Conservation (phyloP, 176 grass and related monocot genomes). For the Stipa capillata region DNA sequence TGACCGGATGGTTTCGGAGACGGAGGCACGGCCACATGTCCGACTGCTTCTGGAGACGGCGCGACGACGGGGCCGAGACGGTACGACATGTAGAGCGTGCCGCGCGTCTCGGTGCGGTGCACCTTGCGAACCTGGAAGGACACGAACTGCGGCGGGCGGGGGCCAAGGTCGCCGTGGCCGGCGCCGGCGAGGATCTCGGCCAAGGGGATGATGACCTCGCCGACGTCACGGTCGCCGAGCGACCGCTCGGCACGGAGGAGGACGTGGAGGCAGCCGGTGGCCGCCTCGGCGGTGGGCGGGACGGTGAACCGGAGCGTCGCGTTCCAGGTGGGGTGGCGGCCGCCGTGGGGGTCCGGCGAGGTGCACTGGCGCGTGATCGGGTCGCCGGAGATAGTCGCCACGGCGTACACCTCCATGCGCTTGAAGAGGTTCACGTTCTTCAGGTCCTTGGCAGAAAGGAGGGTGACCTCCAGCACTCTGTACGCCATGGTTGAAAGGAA, state of each 20-base stretch:
- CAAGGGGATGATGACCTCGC: constrained; percentile 34
- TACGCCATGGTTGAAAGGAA: constrained; percentile 11
- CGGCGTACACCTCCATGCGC: too few species aligned
- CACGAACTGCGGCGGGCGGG: constrained; percentile 19
- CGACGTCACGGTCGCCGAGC: constrained; percentile 50
- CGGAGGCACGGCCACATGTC: background rate
- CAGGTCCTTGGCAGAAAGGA: constrained; percentile 40
- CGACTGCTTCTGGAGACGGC: background rate
- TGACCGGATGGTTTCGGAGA: background rate
- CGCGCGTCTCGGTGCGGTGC: too few species aligned
- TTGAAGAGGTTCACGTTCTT: constrained; percentile 66
- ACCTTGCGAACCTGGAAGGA: constrained; percentile 52
- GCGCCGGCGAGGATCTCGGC: constrained; percentile 20
- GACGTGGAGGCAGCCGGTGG: constrained; percentile 29
- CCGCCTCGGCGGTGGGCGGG: constrained; percentile 11
- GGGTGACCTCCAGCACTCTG: too few species aligned
- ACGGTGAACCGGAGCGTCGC: too few species aligned
- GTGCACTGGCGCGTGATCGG: too few species aligned
- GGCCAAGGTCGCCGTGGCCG: background rate
- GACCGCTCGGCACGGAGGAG: constrained; percentile 50
- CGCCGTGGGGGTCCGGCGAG: constrained; percentile 38
- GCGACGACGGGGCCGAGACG: constrained; percentile 26
- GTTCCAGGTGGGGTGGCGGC: constrained; percentile 50
- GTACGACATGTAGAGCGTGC: constrained; percentile 52
- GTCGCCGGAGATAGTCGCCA: too few species aligned